phyloP scores from a whole-genome alignment of 2,329 filamentous ascomycete species.

The Teratosphaeria destructans region DNA sequence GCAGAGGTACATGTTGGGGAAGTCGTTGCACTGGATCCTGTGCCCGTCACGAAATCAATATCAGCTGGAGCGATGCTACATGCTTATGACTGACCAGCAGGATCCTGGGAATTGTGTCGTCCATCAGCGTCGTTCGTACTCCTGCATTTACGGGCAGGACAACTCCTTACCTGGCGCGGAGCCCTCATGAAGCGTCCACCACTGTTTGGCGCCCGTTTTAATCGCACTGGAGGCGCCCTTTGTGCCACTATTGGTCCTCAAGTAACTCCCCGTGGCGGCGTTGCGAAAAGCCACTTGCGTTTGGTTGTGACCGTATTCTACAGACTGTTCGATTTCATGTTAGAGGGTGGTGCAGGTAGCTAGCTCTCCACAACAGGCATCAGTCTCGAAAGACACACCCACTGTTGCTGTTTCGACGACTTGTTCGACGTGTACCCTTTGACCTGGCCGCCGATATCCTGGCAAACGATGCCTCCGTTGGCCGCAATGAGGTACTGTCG shows the following conservation, averaged over 20 bases:
- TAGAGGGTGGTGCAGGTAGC: background rate
- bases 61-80: background rate
- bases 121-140: background rate
- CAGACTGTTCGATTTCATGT: background rate
- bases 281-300: constrained; percentile 1
- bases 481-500: background rate
- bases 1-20: background rate
- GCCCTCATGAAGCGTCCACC: background rate
- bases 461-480: background rate
- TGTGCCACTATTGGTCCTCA: background rate
- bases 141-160: background rate
- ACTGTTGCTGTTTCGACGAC: background rate
- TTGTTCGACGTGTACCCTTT: background rate
- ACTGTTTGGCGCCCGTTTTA: background rate
- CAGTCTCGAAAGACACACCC: background rate
- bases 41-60: background rate
- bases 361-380: background rate
- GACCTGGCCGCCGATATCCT: background rate
- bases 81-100: background rate
- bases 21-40: background rate
- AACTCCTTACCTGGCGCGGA: background rate
- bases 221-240: background rate
- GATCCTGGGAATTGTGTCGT: background rate
- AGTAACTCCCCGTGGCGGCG: background rate
- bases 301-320: background rate